Evolutionary conservation across 2,329 filamentous ascomycete species (phyloP), one percentile per base, ranked within the genome.

Genomic region (Pseudogymnoascus sp.): DNA sequence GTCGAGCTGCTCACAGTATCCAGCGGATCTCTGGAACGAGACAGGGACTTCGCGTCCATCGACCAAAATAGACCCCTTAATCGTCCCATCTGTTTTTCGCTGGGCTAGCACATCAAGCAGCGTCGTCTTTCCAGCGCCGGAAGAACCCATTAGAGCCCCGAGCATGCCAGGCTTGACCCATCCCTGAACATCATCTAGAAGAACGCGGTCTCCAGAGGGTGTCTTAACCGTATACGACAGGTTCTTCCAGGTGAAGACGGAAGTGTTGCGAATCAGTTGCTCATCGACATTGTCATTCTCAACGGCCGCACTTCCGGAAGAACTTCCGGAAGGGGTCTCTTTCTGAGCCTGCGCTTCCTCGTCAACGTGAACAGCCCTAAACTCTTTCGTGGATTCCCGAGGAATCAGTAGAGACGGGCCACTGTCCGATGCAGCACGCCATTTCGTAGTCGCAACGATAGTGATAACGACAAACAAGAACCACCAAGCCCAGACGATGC

Each of bases 1-100:
- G 82, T 97, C 92, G 71, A 96, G 90, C 73, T 96, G 92, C 72
- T 96, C 91, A 38, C 92, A 91, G 68, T 96, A 96, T 42, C 92
- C 92, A 0, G 70, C 67, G 15, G 69, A 71, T 29, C 92, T 88
- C 74, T 96, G 92, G 81, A 96, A 96, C 0, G 89, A 92, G 44
- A 83, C 80, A 66, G 94, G 90, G 33, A 90, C 85, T 25, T 85
- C 87, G 25, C 80, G 81, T 21, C 84, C 84, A 63, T 86, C 81
- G 7, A 86, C 82, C 7, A 83, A 74, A 86, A 96, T 93, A 67
- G 93, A 89, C 59, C 92, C 92, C 5, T 84, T 84, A 60, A 96
- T 91, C 10, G 95, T 88, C 74, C 92, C 92, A 84, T 93, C 93
- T 0, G 90, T 92, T 73, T 90, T 89, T 72, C 92, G 87, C 64